These are phyloP conservation scores for Diaporthe sp. DNA, from an alignment of 2,329 filamentous ascomycete species.

Conservation along the genomic window DNA sequence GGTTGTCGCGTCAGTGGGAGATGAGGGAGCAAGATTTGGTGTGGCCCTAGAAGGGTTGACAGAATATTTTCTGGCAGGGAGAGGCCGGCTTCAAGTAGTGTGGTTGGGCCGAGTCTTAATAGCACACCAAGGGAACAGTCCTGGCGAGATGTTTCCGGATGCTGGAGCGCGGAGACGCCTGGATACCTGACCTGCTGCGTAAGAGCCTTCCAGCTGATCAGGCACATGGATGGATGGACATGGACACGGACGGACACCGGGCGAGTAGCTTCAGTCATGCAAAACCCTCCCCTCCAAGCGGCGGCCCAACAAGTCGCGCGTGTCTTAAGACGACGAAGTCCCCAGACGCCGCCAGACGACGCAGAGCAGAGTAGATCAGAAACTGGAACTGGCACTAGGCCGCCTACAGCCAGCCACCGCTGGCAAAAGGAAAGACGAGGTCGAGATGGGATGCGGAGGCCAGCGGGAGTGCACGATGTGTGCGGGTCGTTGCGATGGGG, in stretches of 20 bases:
- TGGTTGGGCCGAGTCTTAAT: conserved; percentile 41
- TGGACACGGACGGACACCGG: conserved; percentile 34
- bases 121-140: conserved; percentile 36
- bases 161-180: conserved; percentile 38
- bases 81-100: conserved; percentile 42
- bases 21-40: conserved; percentile 36
- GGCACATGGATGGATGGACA: conserved; percentile 38
- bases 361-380: neutral
- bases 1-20: conserved; percentile 39
- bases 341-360: neutral
- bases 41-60: conserved; percentile 38
- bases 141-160: conserved; percentile 35
- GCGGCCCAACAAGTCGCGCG: conserved; percentile 37
- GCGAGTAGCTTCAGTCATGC: conserved; percentile 37
- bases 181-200: conserved; percentile 39
- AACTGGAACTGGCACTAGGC: conserved; percentile 29
- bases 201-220: conserved; percentile 39
- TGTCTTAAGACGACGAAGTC: conserved; percentile 33
- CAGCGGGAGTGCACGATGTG: conserved; percentile 25
- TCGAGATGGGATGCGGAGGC: conserved; percentile 32
- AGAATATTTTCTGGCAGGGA: conserved; percentile 42
- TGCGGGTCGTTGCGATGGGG: conserved; percentile 19
- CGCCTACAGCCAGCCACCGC: conserved; percentile 22
- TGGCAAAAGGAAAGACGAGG: conserved; percentile 27
- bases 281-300: conserved; percentile 33